These are phyloP conservation scores for Triticum monococcum DNA, from an alignment of 176 grass and related monocot species.

Conservation along the genomic window DNA sequence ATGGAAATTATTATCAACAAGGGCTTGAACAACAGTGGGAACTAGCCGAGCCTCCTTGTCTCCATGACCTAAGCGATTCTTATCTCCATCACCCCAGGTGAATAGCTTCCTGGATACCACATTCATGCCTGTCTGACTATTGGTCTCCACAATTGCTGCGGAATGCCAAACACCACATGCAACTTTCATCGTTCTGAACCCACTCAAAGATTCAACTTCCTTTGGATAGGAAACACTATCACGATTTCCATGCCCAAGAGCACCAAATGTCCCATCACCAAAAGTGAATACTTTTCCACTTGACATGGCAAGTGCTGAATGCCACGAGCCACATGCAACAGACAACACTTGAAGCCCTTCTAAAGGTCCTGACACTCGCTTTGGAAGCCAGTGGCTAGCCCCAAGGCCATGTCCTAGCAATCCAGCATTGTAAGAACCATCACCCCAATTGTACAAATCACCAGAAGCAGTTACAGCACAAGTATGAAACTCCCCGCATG, in stretches of 20 bases:
- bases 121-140: conserved; percentile 39
- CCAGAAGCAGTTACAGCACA: conserved; percentile 77
- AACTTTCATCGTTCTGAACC: conserved; percentile 59
- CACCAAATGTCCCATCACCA: conserved; percentile 88
- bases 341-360: conserved; percentile 75
- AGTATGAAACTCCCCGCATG: conserved; percentile 89
- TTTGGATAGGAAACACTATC: conserved; percentile 63
- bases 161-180: conserved; percentile 93
- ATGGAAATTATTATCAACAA: conserved; percentile 83
- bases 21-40: conserved; percentile 70
- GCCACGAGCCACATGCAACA: conserved; percentile 90
- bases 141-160: conserved; percentile 79
- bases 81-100: conserved; percentile 95
- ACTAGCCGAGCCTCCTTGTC: conserved; percentile 69
- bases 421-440: conserved; percentile 62
- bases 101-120: conserved; percentile 67
- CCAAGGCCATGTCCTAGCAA: conserved; percentile 74
- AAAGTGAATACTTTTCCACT: conserved; percentile 80
- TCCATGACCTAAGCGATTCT: conserved; percentile 78
- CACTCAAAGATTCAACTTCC: conserved; percentile 68
- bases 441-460: conserved; percentile 90
- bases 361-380: conserved; percentile 64
- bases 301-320: conserved; percentile 72
- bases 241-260: conserved; percentile 81
- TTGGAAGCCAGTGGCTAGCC: conserved; percentile 77